Conservation (phyloP, 2,329 filamentous ascomycete genomes). For the Penicillium sp. region DNA sequence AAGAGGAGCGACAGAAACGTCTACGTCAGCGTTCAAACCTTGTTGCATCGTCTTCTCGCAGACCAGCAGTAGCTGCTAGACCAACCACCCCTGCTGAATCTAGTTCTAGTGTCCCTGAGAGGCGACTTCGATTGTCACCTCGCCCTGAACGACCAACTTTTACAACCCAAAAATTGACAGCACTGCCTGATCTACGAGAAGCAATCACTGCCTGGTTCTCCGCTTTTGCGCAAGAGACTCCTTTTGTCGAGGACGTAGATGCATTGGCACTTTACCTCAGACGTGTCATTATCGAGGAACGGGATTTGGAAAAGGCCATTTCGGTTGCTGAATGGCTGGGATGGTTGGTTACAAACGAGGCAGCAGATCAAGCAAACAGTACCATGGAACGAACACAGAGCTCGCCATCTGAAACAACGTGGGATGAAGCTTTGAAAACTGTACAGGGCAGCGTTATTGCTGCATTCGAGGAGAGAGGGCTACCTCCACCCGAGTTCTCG, state of each 20-base stretch:
- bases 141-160: constrained; percentile 56
- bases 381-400: constrained; percentile 14
- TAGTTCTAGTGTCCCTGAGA: constrained; percentile 20
- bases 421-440: constrained; percentile 34
- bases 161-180: constrained; percentile 55
- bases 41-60: constrained; percentile 22
- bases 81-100: constrained; percentile 17
- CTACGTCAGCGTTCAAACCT: constrained; percentile 54
- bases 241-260: constrained; percentile 72
- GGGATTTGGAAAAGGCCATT: constrained; percentile 70
- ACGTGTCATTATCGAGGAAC: constrained; percentile 70
- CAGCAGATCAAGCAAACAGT: constrained; percentile 39
- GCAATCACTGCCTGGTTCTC: constrained; percentile 73
- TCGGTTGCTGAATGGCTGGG: constrained; percentile 64
- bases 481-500: constrained; percentile 44
- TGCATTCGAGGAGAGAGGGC: constrained; percentile 41
- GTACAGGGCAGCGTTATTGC: constrained; percentile 42
- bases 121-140: constrained; percentile 41
- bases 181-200: constrained; percentile 62
- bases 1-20: constrained; percentile 63
- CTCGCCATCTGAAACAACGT: constrained; percentile 24
- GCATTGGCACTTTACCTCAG: constrained; percentile 70
- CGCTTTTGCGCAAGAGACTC: constrained; percentile 68
- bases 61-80: constrained; percentile 10
- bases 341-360: constrained; percentile 36